Conservation (phyloP, 2,329 filamentous ascomycete genomes). For the Dothideomycetidae sp. region DNA sequence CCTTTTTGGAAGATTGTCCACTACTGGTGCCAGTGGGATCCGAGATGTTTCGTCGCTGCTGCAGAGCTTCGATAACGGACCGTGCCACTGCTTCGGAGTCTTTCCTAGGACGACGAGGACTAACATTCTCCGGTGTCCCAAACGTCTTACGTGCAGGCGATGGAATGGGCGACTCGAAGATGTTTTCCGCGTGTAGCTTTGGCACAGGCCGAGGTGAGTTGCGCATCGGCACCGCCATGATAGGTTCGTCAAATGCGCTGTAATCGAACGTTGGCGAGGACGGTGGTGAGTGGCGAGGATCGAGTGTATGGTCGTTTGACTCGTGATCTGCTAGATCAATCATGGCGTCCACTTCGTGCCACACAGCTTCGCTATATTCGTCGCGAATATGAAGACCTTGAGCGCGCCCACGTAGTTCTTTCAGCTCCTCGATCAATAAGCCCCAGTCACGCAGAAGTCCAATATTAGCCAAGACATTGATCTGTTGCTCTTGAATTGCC, state of each 20-base stretch:
- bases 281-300: slow-evolving; percentile 38
- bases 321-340: slow-evolving; percentile 66
- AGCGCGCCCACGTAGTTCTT: slow-evolving; percentile 58
- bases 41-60: slow-evolving; percentile 22
- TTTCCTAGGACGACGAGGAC: slow-evolving; percentile 32
- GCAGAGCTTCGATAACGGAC: slow-evolving; percentile 47
- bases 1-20: slow-evolving; percentile 33
- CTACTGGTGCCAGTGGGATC: slow-evolving; percentile 16
- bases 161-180: slow-evolving; percentile 8
- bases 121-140: slow-evolving; percentile 1
- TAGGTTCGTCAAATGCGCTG: slow-evolving; percentile 41
- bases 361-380: slow-evolving; percentile 47
- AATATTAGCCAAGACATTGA: slow-evolving; percentile 68
- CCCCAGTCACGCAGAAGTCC: slow-evolving; percentile 73
- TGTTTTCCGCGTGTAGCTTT: slow-evolving; percentile 8
- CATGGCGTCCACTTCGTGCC: slow-evolving; percentile 74
- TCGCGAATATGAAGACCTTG: slow-evolving; percentile 50
- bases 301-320: slow-evolving; percentile 40
- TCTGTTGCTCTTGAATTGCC: slow-evolving; percentile 67
- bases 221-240: slow-evolving; percentile 12
- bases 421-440: slow-evolving; percentile 67
- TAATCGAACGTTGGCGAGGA: slow-evolving; percentile 45
- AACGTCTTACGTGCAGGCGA: slow-evolving; percentile 3
- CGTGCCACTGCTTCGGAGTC: slow-evolving; percentile 46
- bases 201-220: slow-evolving; percentile 5